Evolutionary conservation across 805 yeast species (phyloP).

Genomic region (Saccharomycopsis schoenii): DNA sequence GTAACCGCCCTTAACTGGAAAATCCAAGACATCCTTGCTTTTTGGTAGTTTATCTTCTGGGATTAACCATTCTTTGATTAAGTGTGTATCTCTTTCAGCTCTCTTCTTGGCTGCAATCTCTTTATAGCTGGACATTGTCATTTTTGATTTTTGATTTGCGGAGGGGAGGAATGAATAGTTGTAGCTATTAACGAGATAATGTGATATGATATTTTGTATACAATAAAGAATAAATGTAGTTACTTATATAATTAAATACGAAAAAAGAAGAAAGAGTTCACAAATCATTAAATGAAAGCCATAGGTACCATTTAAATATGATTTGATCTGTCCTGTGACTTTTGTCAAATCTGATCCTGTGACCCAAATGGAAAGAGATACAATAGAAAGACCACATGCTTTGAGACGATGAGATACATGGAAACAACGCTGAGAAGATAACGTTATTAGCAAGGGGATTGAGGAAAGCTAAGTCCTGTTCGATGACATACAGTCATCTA

Average conservation of each 20-base stretch:
- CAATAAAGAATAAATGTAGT: not conserved
- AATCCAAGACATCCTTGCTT: constrained; percentile 29
- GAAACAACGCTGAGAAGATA: too few relatives aligned
- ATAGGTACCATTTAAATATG: not conserved
- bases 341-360: not conserved
- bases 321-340: not conserved
- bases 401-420: too few relatives aligned
- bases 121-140: constrained; percentile 23
- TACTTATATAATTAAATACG: not conserved
- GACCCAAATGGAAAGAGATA: not conserved
- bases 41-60: constrained; percentile 27
- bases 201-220: not conserved
- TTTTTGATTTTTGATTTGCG: not conserved
- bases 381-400: not conserved
- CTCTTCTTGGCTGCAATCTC: constrained; percentile 34
- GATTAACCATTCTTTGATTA: constrained; percentile 38
- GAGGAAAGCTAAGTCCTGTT: not conserved
- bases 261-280: not conserved
- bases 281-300: not conserved
- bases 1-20: constrained; percentile 30
- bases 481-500: too few relatives aligned
- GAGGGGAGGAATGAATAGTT: not conserved
- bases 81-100: constrained; percentile 31
- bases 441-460: not conserved
- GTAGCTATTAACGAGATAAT: not conserved